These are phyloP conservation scores for Rhododendron ferrugineum DNA, from an alignment of 148 eudicot genomes.

Conservation along the genomic window DNA sequence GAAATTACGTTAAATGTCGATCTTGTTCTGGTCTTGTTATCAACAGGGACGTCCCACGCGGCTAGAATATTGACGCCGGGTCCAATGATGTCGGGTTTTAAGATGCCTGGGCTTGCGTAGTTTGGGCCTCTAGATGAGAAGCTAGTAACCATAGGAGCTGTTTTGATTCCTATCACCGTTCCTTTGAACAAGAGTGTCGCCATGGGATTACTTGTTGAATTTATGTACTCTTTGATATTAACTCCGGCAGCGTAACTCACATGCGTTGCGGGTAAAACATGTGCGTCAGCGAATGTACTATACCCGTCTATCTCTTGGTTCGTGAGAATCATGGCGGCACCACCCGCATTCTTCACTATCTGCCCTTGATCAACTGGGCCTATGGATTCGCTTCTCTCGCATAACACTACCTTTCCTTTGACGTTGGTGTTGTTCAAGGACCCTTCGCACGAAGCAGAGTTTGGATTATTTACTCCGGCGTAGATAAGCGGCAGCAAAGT, in stretches of 20 bases:
- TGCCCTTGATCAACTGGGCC: slow-evolving; percentile 18
- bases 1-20: slow-evolving; percentile 29
- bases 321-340: slow-evolving; percentile 26
- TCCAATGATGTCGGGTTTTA: slow-evolving; percentile 27
- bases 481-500: slow-evolving; percentile 16
- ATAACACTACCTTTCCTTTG: slow-evolving; percentile 25
- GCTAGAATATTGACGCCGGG: slow-evolving; percentile 34
- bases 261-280: slow-evolving; percentile 8
- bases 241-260: slow-evolving; percentile 18
- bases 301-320: neutral
- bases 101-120: slow-evolving; percentile 20
- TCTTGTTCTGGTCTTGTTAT: slow-evolving; percentile 12
- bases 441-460: slow-evolving; percentile 10
- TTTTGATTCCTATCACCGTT: slow-evolving; percentile 24
- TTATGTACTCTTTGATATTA: slow-evolving; percentile 19
- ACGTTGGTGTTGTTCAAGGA: neutral
- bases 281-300: neutral
- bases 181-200: slow-evolving; percentile 27
- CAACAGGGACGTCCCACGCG: slow-evolving; percentile 17
- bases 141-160: slow-evolving; percentile 20
- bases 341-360: slow-evolving; percentile 30
- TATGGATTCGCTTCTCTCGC: slow-evolving; percentile 17
- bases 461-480: slow-evolving; percentile 12
- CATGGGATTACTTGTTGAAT: slow-evolving; percentile 20
- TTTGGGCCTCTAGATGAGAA: slow-evolving; percentile 26